These are phyloP conservation scores for Verticillium isaacii DNA, from an alignment of 2,329 filamentous ascomycete species.

Conservation along the genomic window DNA sequence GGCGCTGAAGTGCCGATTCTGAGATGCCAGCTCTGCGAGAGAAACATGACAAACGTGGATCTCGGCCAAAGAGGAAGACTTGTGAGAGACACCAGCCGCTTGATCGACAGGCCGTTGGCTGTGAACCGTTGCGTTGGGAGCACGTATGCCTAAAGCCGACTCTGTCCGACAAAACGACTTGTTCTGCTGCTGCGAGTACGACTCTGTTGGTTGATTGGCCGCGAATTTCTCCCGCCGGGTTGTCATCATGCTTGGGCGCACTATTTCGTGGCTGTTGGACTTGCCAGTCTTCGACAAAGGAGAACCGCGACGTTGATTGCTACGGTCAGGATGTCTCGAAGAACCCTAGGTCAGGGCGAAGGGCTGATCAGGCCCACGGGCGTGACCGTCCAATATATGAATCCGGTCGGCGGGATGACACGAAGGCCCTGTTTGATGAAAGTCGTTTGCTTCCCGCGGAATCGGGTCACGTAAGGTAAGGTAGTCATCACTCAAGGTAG, in stretches of 20 bases:
- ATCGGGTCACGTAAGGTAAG: background rate
- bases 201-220: background rate
- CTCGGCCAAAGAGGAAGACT: background rate
- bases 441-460: background rate
- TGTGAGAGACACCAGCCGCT: background rate
- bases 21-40: background rate
- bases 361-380: background rate
- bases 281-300: background rate
- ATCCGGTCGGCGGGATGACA: background rate
- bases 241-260: background rate
- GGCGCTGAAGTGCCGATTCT: background rate
- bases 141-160: background rate
- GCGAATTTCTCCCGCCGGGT: background rate
- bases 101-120: background rate
- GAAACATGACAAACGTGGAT: too few relatives aligned
- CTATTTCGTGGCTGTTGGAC: background rate
- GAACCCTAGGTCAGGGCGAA: background rate
- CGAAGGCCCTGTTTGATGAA: background rate
- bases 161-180: background rate
- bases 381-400: background rate
- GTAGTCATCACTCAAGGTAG: background rate
- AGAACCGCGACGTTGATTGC: background rate
- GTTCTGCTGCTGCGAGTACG: background rate
- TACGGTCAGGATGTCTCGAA: background rate
- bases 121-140: constrained; percentile 1